A percentile compares a stretch with the other conserved stretches of the same genome.
phyloP scores from a whole-genome alignment of 805 yeast genomes.

The Cyberlindnera suaveolens region DNA sequence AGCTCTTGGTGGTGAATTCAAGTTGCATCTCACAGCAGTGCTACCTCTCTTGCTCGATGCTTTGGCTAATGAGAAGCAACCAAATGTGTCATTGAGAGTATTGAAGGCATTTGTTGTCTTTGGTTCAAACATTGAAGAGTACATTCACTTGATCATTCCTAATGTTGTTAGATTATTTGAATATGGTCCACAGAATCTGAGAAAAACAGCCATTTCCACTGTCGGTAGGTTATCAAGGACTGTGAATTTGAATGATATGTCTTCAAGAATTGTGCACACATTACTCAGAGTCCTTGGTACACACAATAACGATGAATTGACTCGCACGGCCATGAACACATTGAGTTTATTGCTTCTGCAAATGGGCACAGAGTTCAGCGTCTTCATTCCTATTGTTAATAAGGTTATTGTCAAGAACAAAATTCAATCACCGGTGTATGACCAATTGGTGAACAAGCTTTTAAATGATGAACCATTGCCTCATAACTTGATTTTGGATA shows the following conservation, averaged over 20 bases:
- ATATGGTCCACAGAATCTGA: conserved; percentile 48
- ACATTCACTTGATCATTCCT: conserved; percentile 82
- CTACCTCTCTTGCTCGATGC: conserved; percentile 71
- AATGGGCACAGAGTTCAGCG: conserved; percentile 76
- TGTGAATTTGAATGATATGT: conserved; percentile 76
- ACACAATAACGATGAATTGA: conserved; percentile 50
- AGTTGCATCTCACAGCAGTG: conserved; percentile 70
- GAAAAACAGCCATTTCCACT: conserved; percentile 73
- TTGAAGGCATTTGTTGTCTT: conserved; percentile 79
- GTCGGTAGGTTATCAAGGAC: conserved; percentile 74
- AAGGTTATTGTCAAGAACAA: conserved; percentile 56
- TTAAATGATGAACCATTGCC: conserved; percentile 85
- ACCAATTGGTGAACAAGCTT: conserved; percentile 71
- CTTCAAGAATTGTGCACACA: conserved; percentile 86
- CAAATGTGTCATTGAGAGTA: conserved; percentile 63
- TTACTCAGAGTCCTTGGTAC: conserved; percentile 58
- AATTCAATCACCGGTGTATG: conserved; percentile 69
- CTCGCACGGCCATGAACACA: conserved; percentile 66
- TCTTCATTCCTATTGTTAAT: conserved; percentile 79
- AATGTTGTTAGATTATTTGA: conserved; percentile 79
- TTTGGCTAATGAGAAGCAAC: conserved; percentile 64
- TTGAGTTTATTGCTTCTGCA: conserved; percentile 72
- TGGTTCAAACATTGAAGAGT: conserved; percentile 85
- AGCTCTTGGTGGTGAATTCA: conserved; percentile 90
- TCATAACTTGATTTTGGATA: conserved; percentile 61